phyloP scores from a whole-genome alignment of 805 yeast genomes.

The Wickerhamomyces mucosus region DNA sequence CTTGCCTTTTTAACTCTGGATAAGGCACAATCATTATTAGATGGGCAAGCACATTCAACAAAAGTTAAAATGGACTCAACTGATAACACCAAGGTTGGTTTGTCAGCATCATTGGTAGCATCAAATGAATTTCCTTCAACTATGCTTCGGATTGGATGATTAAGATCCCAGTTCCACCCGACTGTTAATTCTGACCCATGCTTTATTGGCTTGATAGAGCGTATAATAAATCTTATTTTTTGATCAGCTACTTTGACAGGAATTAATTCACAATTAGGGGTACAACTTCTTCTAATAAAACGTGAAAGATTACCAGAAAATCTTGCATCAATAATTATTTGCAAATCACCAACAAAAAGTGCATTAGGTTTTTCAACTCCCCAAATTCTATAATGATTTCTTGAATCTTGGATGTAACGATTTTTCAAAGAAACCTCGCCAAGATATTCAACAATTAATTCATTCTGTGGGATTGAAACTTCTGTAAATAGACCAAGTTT shows the following conservation, averaged over 20 bases:
- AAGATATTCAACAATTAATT: constrained; percentile 47
- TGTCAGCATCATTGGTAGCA: constrained; percentile 41
- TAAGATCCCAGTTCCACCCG: constrained; percentile 83
- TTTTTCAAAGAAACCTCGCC: constrained; percentile 68
- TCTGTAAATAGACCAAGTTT: constrained; percentile 51
- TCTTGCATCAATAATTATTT: constrained; percentile 72
- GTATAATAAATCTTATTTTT: constrained; percentile 45
- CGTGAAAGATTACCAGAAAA: constrained; percentile 67
- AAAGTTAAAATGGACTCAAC: constrained; percentile 53
- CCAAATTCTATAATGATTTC: constrained; percentile 70
- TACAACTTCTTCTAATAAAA: constrained; percentile 67
- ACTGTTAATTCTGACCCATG: constrained; percentile 66
- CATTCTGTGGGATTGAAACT: constrained; percentile 30
- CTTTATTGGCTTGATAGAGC: constrained; percentile 45
- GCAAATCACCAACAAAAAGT: constrained; percentile 44
- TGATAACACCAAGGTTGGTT: constrained; percentile 46
- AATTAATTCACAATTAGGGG: constrained; percentile 62
- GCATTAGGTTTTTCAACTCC: constrained; percentile 60
- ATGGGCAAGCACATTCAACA: constrained; percentile 53
- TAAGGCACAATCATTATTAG: constrained; percentile 43
- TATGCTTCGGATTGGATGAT: constrained; percentile 61
- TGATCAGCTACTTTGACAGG: constrained; percentile 28
- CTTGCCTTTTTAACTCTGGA: constrained; percentile 54
- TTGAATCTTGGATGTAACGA: constrained; percentile 51
- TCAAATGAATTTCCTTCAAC: constrained; percentile 40